phyloP scores from a whole-genome alignment of 208 protist genomes.

The Acanthamoeba triangularis region DNA sequence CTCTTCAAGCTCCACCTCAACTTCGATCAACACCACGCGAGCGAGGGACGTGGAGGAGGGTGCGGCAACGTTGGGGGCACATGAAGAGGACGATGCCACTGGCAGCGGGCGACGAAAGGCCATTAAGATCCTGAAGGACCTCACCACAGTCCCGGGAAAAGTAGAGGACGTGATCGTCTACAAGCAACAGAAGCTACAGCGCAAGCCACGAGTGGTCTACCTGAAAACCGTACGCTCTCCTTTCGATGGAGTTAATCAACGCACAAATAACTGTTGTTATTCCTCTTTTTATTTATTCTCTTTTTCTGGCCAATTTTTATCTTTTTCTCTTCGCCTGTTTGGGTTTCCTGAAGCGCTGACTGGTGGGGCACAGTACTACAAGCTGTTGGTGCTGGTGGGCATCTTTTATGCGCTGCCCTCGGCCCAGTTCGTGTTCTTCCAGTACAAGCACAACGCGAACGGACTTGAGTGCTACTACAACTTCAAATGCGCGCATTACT shows the following conservation, averaged over 20 bases:
- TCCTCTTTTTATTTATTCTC: neutral
- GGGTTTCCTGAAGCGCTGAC: neutral
- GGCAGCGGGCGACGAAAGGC: neutral
- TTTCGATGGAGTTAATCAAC: too few relatives aligned
- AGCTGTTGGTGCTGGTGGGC: conserved; percentile 58
- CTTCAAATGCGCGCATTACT: conserved; percentile 56
- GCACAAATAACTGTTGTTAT: neutral
- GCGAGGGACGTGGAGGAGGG: neutral
- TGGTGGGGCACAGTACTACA: conserved; percentile 23
- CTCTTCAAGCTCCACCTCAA: neutral
- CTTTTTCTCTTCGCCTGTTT: neutral
- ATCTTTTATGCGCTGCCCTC: conserved; percentile 68
- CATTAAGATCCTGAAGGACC: neutral
- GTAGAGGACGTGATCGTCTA: conserved; percentile 51
- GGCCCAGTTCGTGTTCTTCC: conserved; percentile 70
- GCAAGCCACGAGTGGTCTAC: conserved; percentile 26
- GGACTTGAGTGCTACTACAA: conserved; percentile 50
- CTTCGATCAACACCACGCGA: neutral
- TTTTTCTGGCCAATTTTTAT: neutral
- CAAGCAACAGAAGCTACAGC: neutral
- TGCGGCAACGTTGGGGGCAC: neutral
- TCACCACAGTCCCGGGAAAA: neutral
- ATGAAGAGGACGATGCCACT: neutral
- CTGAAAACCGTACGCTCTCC: conserved; percentile 17
- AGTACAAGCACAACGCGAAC: conserved; percentile 33